phyloP scores from a whole-genome alignment of 805 yeast species.

The Sugiyamaella chiloensis region DNA sequence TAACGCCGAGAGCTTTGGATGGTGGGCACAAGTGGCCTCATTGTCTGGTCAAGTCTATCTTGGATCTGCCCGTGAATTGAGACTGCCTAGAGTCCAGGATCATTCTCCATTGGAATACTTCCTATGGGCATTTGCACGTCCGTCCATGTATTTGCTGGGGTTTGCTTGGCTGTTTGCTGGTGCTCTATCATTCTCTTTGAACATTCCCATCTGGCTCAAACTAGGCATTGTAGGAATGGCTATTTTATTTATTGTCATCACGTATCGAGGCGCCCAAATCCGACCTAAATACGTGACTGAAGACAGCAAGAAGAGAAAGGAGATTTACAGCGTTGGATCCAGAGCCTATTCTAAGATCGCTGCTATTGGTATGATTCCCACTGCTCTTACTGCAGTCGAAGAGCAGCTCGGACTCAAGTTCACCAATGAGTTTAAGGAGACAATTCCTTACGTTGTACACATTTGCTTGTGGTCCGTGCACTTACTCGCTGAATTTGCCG shows the following conservation, averaged over 20 bases:
- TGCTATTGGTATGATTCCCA: slow-evolving; percentile 13
- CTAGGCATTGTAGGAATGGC: not conserved
- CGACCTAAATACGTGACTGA: slow-evolving; percentile 10
- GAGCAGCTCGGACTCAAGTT: not conserved
- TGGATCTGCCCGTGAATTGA: slow-evolving; percentile 12
- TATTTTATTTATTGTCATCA: not conserved
- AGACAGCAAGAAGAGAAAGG: slow-evolving; percentile 3
- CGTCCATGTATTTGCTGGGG: slow-evolving; percentile 7
- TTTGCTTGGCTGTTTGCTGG: slow-evolving; percentile 9
- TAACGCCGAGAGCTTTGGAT: not conserved
- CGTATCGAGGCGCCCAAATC: slow-evolving; percentile 5
- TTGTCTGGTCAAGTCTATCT: slow-evolving; percentile 12
- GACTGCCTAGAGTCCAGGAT: slow-evolving; percentile 12
- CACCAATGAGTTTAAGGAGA: slow-evolving; percentile 4
- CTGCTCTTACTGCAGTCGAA: slow-evolving; percentile 2
- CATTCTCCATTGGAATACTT: not conserved
- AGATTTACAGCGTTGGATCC: slow-evolving; percentile 6
- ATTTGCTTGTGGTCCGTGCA: slow-evolving; percentile 13
- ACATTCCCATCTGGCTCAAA: not conserved
- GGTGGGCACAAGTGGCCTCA: slow-evolving; percentile 18
- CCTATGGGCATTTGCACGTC: slow-evolving; percentile 8
- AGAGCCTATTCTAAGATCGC: slow-evolving; percentile 12
- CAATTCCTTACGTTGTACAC: slow-evolving; percentile 8
- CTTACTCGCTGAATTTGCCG: slow-evolving; percentile 7
- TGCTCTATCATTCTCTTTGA: not conserved